A percentile compares a stretch with the other conserved stretches of the same genome.
Evolutionary conservation across 2,329 filamentous ascomycete genomes (phyloP).

Genomic region (Colletotrichum neosansevieriae): DNA sequence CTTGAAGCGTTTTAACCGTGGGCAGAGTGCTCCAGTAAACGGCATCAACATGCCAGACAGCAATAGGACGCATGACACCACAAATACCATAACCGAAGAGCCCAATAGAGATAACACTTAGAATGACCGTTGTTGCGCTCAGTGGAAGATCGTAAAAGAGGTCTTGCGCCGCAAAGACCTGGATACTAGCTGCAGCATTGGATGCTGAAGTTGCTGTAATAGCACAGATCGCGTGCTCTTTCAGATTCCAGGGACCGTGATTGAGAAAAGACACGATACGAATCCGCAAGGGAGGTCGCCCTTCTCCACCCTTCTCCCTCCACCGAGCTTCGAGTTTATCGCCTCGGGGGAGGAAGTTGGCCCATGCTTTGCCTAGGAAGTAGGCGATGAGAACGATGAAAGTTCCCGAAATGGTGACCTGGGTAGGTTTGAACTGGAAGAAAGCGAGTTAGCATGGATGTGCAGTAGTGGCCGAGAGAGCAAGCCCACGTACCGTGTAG

Average conservation of each 20-base stretch:
- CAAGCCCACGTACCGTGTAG: conserved; percentile 57
- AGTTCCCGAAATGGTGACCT: conserved; percentile 60
- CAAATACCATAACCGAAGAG: conserved; percentile 67
- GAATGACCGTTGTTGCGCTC: conserved; percentile 58
- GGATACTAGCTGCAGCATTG: conserved; percentile 57
- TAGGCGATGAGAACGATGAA: conserved; percentile 70
- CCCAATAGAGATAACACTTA: conserved; percentile 65
- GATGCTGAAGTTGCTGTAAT: conserved; percentile 67
- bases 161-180: conserved; percentile 61
- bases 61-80: conserved; percentile 65
- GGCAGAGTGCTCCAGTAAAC: conserved; percentile 68
- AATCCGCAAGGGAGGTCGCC: conserved; percentile 57
- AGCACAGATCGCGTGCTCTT: conserved; percentile 66
- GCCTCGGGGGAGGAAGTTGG: conserved; percentile 62
- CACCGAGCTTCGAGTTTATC: conserved; percentile 62
- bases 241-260: conserved; percentile 63
- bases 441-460: not conserved
- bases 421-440: conserved; percentile 64
- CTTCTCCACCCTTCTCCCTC: conserved; percentile 55
- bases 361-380: conserved; percentile 63
- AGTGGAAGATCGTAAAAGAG: conserved; percentile 64
- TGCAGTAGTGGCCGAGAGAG: too few species aligned
- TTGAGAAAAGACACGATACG: conserved; percentile 60
- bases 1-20: conserved; percentile 65
- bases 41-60: conserved; percentile 67